Base-by-base conservation (phyloP, 192 early-diverging fungal species). In the Coemansia sp. region DNA sequence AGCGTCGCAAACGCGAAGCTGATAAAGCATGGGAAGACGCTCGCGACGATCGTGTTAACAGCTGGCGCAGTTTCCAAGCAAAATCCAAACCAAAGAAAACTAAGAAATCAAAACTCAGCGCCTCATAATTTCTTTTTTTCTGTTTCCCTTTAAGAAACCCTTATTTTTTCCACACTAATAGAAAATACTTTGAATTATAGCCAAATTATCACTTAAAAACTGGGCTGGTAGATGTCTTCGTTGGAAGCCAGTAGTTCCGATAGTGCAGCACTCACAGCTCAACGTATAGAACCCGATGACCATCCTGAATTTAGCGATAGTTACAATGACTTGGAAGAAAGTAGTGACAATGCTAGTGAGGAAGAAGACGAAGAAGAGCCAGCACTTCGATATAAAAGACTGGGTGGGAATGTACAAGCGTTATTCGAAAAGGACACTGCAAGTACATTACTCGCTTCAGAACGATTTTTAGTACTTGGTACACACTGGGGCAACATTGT, bases 401-500 rank as follows among this genome's bases (percentile, higher is more conserved):
- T 98, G 36, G 90, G 86, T 9, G 86, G 89, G 6, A 88, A 87
- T 14, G 78, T 95, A n/a, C 57, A 72, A 5, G 51, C 58, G 20
- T 57, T 94, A 56, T 84, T 98, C 23, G 88, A 89, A 63, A 91
- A 91, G 71, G 96, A 98, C 70, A 88, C 90, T 21, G 94, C 95
- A 4, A 90, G 89, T 62, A 78, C 88, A 5, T 84, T 96, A 36
- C 74, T 85, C 5, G 96, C 95, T 0, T 88, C 89, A 3, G 91
- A 94, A 57, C 76, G 90, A 46, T 97, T 97, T 71, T 76, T 98
- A 67, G 94, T 96, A 6, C 85, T 96, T 27, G 95, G 94, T 27
- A 97, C 95, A 3, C 93, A 97, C 70, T 91, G 92, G 85, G 95
- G 96, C 54, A 79, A 87, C 22, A 89, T 98, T 0, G 87, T 94